phyloP scores from a whole-genome alignment of 2,329 filamentous ascomycete species.

The Sporothrix phasma region DNA sequence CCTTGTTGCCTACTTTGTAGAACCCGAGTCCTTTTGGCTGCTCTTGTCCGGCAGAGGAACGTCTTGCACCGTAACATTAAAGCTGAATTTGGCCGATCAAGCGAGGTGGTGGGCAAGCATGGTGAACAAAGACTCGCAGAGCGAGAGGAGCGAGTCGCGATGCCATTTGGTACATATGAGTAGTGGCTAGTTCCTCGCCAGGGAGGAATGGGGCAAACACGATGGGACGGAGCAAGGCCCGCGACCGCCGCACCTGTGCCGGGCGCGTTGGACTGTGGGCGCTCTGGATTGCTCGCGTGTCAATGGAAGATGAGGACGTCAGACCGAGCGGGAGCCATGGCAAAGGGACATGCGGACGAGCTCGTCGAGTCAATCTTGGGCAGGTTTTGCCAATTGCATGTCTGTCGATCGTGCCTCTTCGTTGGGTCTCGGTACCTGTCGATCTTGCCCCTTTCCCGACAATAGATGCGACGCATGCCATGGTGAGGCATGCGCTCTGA shows the following conservation, averaged over 20 bases:
- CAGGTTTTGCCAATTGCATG: background rate
- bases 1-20: too few species aligned
- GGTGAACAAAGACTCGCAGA: too few species aligned
- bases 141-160: too few species aligned
- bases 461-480: background rate
- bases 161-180: too few species aligned
- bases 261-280: background rate
- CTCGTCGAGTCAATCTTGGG: background rate
- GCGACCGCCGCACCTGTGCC: background rate
- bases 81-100: too few species aligned
- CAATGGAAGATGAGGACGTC: background rate
- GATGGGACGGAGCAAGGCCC: background rate
- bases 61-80: too few species aligned
- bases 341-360: background rate
- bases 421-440: background rate
- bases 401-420: background rate
- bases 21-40: too few species aligned
- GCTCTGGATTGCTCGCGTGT: background rate
- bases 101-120: background rate
- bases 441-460: background rate
- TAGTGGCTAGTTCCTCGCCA: background rate
- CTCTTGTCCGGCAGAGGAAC: background rate
- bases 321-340: background rate
- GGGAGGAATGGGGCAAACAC: background rate
- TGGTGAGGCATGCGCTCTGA: background rate